These are phyloP conservation scores for Cerioporus squamosus DNA, from an alignment of 1,284 basidiomycete genomes.

Conservation along the genomic window DNA sequence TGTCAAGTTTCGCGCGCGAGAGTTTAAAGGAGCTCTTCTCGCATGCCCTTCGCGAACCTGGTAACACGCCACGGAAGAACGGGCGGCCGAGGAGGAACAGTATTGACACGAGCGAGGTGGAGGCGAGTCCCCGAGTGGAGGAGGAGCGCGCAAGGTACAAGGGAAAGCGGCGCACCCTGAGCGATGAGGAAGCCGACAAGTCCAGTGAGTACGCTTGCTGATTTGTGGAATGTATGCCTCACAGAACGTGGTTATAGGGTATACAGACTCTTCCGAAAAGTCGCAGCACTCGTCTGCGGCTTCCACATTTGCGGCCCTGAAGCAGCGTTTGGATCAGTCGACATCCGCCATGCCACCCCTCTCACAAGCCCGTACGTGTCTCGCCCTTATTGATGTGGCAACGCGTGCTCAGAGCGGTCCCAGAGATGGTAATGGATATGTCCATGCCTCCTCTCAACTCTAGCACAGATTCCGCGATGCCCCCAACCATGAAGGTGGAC, in stretches of 20 bases:
- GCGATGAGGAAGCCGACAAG: conserved; percentile 69
- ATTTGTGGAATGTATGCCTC: conserved; percentile 1
- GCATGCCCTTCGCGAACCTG: conserved; percentile 61
- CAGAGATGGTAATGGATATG: conserved; percentile 33
- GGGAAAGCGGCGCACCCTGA: conserved; percentile 60
- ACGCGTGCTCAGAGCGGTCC: not conserved
- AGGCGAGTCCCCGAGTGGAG: conserved; percentile 53
- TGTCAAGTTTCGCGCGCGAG: conserved; percentile 56
- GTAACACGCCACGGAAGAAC: conserved; percentile 60
- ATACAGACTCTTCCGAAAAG: conserved; percentile 23
- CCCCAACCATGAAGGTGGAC: conserved; percentile 40
- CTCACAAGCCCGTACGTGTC: conserved; percentile 30
- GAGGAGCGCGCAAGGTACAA: conserved; percentile 50
- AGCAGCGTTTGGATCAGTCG: conserved; percentile 30
- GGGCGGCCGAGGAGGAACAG: conserved; percentile 52
- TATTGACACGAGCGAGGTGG: conserved; percentile 63
- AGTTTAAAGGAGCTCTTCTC: conserved; percentile 67
- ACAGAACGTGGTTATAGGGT: conserved; percentile 1
- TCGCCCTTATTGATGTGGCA: not conserved
- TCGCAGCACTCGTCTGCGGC: conserved; percentile 29
- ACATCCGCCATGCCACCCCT: conserved; percentile 23
- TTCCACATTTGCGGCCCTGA: conserved; percentile 35
- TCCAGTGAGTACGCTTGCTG: conserved; percentile 46
- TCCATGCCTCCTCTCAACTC: conserved; percentile 36
- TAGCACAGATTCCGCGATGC: conserved; percentile 41